Evolutionary conservation across 2,329 filamentous ascomycete species (phyloP).

Genomic region (Pseudocercospora fijiensis): DNA sequence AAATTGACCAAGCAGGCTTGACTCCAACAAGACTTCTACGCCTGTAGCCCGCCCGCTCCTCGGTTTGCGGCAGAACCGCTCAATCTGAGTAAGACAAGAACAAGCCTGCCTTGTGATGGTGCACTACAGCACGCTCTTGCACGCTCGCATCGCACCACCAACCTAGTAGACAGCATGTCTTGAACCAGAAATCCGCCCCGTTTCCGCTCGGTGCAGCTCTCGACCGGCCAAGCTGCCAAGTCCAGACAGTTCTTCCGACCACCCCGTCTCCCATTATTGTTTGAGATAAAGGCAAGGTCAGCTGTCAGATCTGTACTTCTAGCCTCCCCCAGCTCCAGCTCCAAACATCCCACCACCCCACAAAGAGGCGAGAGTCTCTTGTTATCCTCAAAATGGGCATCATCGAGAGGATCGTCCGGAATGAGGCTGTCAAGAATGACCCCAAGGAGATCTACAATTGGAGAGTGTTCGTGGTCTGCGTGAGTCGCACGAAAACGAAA

Average conservation of each 20-base stretch:
- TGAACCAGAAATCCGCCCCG: background rate
- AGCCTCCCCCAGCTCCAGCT: background rate
- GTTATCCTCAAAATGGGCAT: constrained; percentile 10
- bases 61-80: background rate
- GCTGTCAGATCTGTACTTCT: background rate
- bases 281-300: constrained; percentile 11
- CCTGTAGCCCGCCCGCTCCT: background rate
- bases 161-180: constrained; percentile 1
- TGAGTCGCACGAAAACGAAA: constrained; percentile 57
- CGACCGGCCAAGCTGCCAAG: constrained; percentile 15
- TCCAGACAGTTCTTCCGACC: constrained; percentile 14
- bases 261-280: background rate
- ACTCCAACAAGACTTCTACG: background rate
- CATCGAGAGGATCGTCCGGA: constrained; percentile 44
- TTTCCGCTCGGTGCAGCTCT: constrained; percentile 7
- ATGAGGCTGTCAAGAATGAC: constrained; percentile 69
- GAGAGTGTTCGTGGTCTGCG: constrained; percentile 61
- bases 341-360: background rate
- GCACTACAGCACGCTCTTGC: background rate
- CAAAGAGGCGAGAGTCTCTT: background rate
- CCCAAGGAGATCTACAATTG: constrained; percentile 69
- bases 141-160: background rate
- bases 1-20: constrained; percentile 3
- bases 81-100: background rate
- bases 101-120: background rate